phyloP scores from a whole-genome alignment of 345 rosid genomes.

The Anacardium occidentale region DNA sequence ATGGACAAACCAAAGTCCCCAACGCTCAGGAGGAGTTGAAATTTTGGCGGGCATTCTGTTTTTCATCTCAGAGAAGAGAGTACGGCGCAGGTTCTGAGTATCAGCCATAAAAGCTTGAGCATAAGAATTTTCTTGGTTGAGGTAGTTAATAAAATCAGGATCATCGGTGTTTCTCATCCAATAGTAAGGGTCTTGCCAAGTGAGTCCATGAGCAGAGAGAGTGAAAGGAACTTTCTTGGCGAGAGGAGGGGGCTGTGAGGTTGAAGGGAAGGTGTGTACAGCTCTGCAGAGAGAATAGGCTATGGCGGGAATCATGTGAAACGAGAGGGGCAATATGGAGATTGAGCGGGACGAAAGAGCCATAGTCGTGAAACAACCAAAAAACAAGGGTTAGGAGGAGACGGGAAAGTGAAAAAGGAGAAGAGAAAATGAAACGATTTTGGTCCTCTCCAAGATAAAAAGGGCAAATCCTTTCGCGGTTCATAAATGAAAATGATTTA shows the following conservation, averaged over 20 bases:
- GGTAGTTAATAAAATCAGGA: slow-evolving; percentile 50
- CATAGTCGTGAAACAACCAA: slow-evolving; percentile 13
- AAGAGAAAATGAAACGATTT: background rate
- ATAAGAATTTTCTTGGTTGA: slow-evolving; percentile 68
- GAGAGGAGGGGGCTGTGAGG: slow-evolving; percentile 45
- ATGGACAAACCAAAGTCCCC: slow-evolving; percentile 81
- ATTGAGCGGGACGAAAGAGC: slow-evolving; percentile 34
- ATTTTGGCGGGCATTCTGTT: slow-evolving; percentile 52
- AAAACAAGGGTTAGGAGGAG: background rate
- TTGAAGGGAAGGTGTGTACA: slow-evolving; percentile 34
- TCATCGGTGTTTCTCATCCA: slow-evolving; percentile 73
- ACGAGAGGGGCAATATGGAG: slow-evolving; percentile 20
- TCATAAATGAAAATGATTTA: too few species aligned
- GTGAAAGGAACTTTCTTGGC: slow-evolving; percentile 61
- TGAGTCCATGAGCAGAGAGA: slow-evolving; percentile 52
- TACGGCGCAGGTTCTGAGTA: slow-evolving; percentile 45
- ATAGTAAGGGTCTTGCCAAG: slow-evolving; percentile 71
- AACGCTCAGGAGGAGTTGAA: slow-evolving; percentile 72
- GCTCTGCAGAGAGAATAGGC: slow-evolving; percentile 37
- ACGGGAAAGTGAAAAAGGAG: too few species aligned
- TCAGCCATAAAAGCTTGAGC: slow-evolving; percentile 82
- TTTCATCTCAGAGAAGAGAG: slow-evolving; percentile 63
- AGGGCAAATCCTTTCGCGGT: too few species aligned
- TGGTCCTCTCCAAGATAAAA: too few species aligned
- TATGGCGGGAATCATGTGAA: slow-evolving; percentile 22